These are phyloP conservation scores for Elsinoe batatas DNA, from an alignment of 2,329 filamentous ascomycete species.

Conservation along the genomic window DNA sequence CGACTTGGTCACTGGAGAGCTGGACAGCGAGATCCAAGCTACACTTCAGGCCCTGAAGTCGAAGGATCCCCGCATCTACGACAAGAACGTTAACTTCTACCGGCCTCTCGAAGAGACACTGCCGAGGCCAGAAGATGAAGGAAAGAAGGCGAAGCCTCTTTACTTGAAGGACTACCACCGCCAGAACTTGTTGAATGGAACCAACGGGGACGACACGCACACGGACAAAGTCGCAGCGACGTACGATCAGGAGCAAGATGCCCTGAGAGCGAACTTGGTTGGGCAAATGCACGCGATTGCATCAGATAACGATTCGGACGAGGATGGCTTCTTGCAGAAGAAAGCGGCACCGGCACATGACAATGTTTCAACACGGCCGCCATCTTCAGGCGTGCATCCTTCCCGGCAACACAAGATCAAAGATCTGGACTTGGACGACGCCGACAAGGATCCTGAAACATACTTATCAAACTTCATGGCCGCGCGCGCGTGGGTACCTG, in stretches of 20 bases:
- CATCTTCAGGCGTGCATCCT: background rate
- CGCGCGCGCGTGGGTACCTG: slow-evolving; percentile 78
- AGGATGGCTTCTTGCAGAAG: slow-evolving; percentile 62
- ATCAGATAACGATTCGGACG: slow-evolving; percentile 38
- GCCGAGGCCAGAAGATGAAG: slow-evolving; percentile 18
- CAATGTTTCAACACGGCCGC: background rate
- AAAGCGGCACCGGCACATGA: slow-evolving; percentile 45
- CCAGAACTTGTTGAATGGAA: slow-evolving; percentile 71
- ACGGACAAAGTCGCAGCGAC: slow-evolving; percentile 47
- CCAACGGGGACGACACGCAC: slow-evolving; percentile 46
- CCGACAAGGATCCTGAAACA: slow-evolving; percentile 80
- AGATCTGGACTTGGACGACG: slow-evolving; percentile 58
- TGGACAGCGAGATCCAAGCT: slow-evolving; percentile 79
- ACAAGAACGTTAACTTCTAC: slow-evolving; percentile 71
- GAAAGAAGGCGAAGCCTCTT: slow-evolving; percentile 62
- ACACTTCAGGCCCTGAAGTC: slow-evolving; percentile 78
- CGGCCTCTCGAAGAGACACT: slow-evolving; percentile 46
- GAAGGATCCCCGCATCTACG: slow-evolving; percentile 88
- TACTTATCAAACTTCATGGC: slow-evolving; percentile 94
- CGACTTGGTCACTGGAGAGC: slow-evolving; percentile 70
- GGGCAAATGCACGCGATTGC: slow-evolving; percentile 65
- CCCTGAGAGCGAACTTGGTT: slow-evolving; percentile 66
- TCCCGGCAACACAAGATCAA: slow-evolving; percentile 27
- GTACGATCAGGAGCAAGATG: slow-evolving; percentile 81
- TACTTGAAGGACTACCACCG: slow-evolving; percentile 85